Evolutionary conservation across 768 basidiomycete species (phyloP).

Genomic region (Ephemerocybe angulata): DNA sequence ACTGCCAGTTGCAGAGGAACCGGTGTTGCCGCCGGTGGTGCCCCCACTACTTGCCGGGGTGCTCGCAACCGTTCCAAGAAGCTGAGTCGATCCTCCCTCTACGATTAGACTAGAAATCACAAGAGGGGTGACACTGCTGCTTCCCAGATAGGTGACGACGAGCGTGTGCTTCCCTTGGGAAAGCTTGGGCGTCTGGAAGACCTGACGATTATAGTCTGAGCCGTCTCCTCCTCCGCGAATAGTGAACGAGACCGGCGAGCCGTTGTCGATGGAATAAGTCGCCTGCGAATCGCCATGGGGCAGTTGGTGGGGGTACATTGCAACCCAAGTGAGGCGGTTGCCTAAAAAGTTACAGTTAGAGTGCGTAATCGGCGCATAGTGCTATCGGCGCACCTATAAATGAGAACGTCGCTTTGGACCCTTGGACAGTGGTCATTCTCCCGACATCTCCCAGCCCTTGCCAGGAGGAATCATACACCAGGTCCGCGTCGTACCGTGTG

Average conservation of each 20-base stretch:
- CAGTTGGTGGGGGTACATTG: conserved; percentile 1
- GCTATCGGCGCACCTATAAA: background rate
- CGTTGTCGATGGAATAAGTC: conserved; percentile 1
- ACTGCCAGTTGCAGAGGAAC: background rate
- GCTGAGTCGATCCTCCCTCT: background rate
- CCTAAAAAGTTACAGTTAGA: background rate
- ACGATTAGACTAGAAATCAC: background rate
- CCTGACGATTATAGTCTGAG: conserved; percentile 1
- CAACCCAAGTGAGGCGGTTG: background rate
- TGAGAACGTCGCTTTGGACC: background rate
- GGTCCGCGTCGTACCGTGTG: background rate
- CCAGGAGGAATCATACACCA: background rate
- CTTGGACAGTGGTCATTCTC: background rate
- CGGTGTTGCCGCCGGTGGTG: too few relatives aligned
- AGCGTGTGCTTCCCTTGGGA: conserved; percentile 4
- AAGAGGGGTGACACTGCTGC: background rate
- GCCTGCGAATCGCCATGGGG: background rate
- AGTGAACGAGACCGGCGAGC: background rate
- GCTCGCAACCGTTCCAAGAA: background rate
- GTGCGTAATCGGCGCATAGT: background rate
- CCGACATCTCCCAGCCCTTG: background rate
- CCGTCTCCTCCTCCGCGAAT: background rate
- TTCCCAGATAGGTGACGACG: background rate
- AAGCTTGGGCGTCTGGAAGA: conserved; percentile 1
- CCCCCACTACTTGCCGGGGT: too few relatives aligned